Evolutionary conservation across 2,329 filamentous ascomycete genomes (phyloP).

Genomic region (Drechslerella coelobrocha): DNA sequence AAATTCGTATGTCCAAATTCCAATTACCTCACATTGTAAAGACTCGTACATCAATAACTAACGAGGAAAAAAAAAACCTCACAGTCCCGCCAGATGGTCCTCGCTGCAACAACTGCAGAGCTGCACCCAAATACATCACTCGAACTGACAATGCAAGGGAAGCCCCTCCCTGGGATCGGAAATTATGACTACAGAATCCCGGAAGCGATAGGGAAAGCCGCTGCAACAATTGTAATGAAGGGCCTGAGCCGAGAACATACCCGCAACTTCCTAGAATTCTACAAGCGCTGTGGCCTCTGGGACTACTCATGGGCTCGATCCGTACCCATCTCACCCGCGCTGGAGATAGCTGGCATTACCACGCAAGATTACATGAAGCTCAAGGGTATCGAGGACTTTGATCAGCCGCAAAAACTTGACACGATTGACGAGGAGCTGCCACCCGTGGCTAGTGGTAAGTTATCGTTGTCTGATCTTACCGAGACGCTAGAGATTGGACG

Average conservation of each 20-base stretch:
- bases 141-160: constrained; percentile 54
- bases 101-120: constrained; percentile 70
- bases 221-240: constrained; percentile 25
- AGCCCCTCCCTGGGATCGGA: constrained; percentile 57
- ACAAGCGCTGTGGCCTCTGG: constrained; percentile 40
- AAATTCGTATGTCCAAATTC: constrained; percentile 59
- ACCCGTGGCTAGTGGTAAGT: constrained; percentile 68
- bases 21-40: background rate
- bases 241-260: constrained; percentile 43
- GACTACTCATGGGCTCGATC: constrained; percentile 43
- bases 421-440: constrained; percentile 64
- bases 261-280: constrained; percentile 32
- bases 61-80: constrained; percentile 57
- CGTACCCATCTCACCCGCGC: constrained; percentile 13
- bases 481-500: constrained; percentile 21
- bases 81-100: constrained; percentile 68
- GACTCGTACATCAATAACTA: constrained; percentile 72
- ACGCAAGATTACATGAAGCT: constrained; percentile 28
- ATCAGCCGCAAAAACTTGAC: constrained; percentile 56
- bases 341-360: constrained; percentile 22
- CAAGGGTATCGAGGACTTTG: constrained; percentile 62
- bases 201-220: constrained; percentile 19
- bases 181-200: constrained; percentile 62
- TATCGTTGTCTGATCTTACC: constrained; percentile 77
- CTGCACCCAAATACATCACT: constrained; percentile 58